Evolutionary conservation across 441 rosid genomes (phyloP), one percentile per base, ranked within the genome.

Genomic region (Gossypium davidsonii): DNA sequence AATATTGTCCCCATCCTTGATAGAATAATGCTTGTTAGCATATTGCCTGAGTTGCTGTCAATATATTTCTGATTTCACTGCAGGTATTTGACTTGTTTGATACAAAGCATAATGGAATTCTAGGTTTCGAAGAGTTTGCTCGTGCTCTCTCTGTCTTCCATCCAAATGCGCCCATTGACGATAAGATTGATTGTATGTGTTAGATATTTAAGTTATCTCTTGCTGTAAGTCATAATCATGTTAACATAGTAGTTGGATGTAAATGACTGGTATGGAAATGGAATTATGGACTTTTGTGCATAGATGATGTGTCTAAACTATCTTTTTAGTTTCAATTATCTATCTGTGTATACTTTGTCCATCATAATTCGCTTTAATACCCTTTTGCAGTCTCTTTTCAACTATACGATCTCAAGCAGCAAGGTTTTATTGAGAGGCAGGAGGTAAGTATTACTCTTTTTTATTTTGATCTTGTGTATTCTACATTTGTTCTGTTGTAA

Each of bases 31-130:
- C 49, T 48, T 73, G 59, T 15, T 28, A 34, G 52, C 26, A 34
- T 37, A 28, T 48, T 78, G 34, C 48, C 20, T 31, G 52, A 12
- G 48, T 58, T 78, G 12, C 59, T 52, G n/a, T 46, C 65, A 2
- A 58, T 74, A 25, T 2, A 14, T 74, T 74, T 71, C 42, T 81
- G 70, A 71, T 74, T 14, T 74, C 63, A 58, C 81, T 82, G 69
- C 83, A 94, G 98, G 98, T 94, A 26, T 94, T 94, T 71, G 97
- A 92, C 83, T 82, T 94, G 85, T 92, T 94, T 74, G 97, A 94
- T 81, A 89, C 93, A 73, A 94, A 91, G 74, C 98, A 94, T 79
- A 92, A 92, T 84, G 97, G 98, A 70, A 91, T 94, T 72, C 85
- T 94, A 26, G 98, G 97, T 59, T 94, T 94, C 55, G 98, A 94